Base-by-base conservation (phyloP, 805 yeast genomes). In the Ogataea chonburiensis region DNA sequence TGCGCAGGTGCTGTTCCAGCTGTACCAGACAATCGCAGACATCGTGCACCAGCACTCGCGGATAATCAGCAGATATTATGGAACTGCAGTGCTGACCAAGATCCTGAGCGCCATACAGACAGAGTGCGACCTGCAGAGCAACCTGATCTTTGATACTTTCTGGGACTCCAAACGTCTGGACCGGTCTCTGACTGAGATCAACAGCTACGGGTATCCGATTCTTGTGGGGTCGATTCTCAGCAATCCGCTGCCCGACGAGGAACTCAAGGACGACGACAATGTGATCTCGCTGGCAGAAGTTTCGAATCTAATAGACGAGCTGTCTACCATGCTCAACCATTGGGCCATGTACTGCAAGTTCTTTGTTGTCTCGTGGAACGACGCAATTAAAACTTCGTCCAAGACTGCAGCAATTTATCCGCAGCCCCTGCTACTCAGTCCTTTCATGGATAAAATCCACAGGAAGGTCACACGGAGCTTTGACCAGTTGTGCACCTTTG, bases 121-220 rank as follows among this genome's bases (percentile, higher is more conserved):
- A 32, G 98, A 93, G 55, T 81, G 93, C 19, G 98, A 93, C 55
- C 70, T 89, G n/a, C 98, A 93, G 55, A 81, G 91, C 17, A 94
- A 95, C 1, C 67, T 93, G 28, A 84, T 93, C 4, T 69, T 85
- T 37, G 98, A 91, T 58, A 85, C 93, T 0, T 86, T 86, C 52
- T 75, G 80, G 64, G 97, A 89, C 49, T 71, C 76, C 18, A 72
- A 86, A 45, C 68, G 79, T 17, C 52, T 88, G 4, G 79, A 71
- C 18, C 69, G 74, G 42, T 55, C 72, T 7, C 48, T 84, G 16
- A 68, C 70, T 37, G 86, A 80, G 16, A 68, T 82, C 31, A 63
- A 67, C 15, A 55, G 64, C 14, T 84, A 86, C 55, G 65, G 67
- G 19, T 79, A 68, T 51, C 79, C 79, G 6, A 60, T 56, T 11